A percentile compares a stretch with the other conserved stretches of the same genome.
phyloP scores from a whole-genome alignment of 495 filamentous ascomycete species.

The Talaromyces wortmannii region DNA sequence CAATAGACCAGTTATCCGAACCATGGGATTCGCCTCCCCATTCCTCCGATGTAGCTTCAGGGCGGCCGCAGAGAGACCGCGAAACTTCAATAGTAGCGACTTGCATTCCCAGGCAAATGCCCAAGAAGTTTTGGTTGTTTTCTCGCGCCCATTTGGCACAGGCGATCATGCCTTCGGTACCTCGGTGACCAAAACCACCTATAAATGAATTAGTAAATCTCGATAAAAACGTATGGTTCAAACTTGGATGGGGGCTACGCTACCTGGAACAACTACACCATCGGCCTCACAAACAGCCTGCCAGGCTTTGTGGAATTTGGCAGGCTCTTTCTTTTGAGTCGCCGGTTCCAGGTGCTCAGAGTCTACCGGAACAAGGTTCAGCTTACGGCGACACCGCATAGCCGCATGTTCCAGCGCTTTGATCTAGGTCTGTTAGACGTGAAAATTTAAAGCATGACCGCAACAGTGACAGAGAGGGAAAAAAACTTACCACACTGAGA shows the following conservation, averaged over 20 bases:
- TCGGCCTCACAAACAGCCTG: constrained; percentile 52
- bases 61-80: constrained; percentile 48
- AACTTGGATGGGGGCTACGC: background rate
- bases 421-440: no score
- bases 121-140: constrained; percentile 56
- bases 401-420: constrained; percentile 73
- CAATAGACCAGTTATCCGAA: constrained; percentile 24
- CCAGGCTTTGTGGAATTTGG: constrained; percentile 73
- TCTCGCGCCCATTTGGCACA: constrained; percentile 70
- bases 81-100: constrained; percentile 75
- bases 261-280: constrained; percentile 47
- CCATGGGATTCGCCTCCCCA: constrained; percentile 47
- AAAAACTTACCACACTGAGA: constrained; percentile 43
- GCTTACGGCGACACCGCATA: constrained; percentile 65
- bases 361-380: constrained; percentile 65
- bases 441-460: no score
- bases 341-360: constrained; percentile 60
- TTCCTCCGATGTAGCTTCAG: constrained; percentile 52
- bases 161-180: constrained; percentile 70
- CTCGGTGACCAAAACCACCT: constrained; percentile 62
- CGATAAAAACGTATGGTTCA: background rate
- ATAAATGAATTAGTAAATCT: background rate
- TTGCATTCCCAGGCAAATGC: constrained; percentile 84
- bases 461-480: no score
- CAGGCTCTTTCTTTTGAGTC: constrained; percentile 43